Conservation (phyloP, 2,329 filamentous ascomycete species). For the Xylariaceae sp. region DNA sequence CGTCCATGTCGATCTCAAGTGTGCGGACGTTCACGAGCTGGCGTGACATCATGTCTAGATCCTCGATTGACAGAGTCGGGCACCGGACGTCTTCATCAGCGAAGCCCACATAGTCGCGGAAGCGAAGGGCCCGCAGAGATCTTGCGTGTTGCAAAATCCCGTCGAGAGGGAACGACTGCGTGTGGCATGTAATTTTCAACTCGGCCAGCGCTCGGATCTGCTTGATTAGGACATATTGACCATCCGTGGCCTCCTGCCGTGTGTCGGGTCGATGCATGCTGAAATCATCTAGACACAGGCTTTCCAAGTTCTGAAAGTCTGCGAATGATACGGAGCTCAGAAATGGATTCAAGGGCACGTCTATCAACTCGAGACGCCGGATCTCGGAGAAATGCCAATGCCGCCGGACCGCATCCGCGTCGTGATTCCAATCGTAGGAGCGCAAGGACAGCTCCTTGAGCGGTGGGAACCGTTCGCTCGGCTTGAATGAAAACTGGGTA, state of each 20-base stretch:
- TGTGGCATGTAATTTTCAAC: slow-evolving; percentile 40
- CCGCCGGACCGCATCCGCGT: slow-evolving; percentile 31
- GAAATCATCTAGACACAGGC: slow-evolving; percentile 41
- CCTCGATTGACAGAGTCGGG: slow-evolving; percentile 36
- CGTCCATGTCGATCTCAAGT: slow-evolving; percentile 45
- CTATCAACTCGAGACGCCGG: slow-evolving; percentile 36
- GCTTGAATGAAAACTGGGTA: slow-evolving; percentile 38
- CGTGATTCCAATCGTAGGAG: slow-evolving; percentile 47
- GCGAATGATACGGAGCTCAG: slow-evolving; percentile 37
- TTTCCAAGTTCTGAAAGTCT: slow-evolving; percentile 35
- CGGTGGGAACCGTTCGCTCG: slow-evolving; percentile 39
- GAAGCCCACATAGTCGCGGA: slow-evolving; percentile 44
- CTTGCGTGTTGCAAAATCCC: slow-evolving; percentile 35
- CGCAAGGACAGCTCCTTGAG: slow-evolving; percentile 38
- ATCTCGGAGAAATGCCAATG: slow-evolving; percentile 46
- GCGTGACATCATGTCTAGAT: slow-evolving; percentile 33
- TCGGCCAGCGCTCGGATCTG: slow-evolving; percentile 34
- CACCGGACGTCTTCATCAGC: slow-evolving; percentile 38
- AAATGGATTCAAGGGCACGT: slow-evolving; percentile 42
- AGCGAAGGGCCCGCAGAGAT: slow-evolving; percentile 36
- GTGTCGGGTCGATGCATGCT: slow-evolving; percentile 37
- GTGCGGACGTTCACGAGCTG: slow-evolving; percentile 33
- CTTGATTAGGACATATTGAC: slow-evolving; percentile 37
- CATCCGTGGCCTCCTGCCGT: slow-evolving; percentile 36
- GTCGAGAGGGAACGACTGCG: slow-evolving; percentile 36